Percentiles rank a stretch among this genome's conserved stretches.
phyloP scores from a whole-genome alignment of 2,329 filamentous ascomycete genomes.

The Rutstroemia sp. region DNA sequence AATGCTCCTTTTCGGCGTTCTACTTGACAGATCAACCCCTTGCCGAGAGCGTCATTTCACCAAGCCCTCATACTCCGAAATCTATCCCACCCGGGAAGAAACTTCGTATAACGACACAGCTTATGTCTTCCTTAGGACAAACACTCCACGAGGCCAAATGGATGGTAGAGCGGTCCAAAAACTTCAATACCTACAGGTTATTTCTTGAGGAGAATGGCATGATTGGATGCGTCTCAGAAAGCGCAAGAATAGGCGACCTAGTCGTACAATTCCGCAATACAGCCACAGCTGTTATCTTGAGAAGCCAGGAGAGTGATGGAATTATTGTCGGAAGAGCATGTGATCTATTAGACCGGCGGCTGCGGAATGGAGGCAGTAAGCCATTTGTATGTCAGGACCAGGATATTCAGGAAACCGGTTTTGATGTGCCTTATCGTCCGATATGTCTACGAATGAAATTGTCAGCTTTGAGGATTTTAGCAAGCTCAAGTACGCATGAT shows the following conservation, averaged over 20 bases:
- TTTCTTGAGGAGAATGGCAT: slow-evolving; percentile 9
- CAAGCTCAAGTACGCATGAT: not conserved
- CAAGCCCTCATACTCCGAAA: not conserved
- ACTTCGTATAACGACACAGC: not conserved
- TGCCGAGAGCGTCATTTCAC: not conserved
- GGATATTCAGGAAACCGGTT: not conserved
- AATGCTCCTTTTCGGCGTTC: slow-evolving; percentile 3
- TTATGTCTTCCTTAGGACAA: slow-evolving; percentile 1
- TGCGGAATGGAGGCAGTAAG: not conserved
- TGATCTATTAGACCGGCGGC: not conserved
- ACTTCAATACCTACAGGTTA: not conserved
- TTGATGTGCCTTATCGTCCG: not conserved
- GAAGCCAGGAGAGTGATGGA: not conserved
- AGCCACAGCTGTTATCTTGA: slow-evolving; percentile 1
- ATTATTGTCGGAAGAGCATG: not conserved
- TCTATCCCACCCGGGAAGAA: slow-evolving; percentile 1
- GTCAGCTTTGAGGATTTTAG: not conserved
- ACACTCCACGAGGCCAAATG: slow-evolving; percentile 6
- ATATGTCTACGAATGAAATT: slow-evolving; percentile 5
- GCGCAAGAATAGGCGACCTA: not conserved
- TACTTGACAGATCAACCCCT: not conserved
- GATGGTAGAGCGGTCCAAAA: not conserved
- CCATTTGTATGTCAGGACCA: slow-evolving; percentile 1
- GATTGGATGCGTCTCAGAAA: slow-evolving; percentile 4
- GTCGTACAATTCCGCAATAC: slow-evolving; percentile 3